Base-by-base conservation (phyloP, 2,329 filamentous ascomycete species). In the Elsinoe ampelina region DNA sequence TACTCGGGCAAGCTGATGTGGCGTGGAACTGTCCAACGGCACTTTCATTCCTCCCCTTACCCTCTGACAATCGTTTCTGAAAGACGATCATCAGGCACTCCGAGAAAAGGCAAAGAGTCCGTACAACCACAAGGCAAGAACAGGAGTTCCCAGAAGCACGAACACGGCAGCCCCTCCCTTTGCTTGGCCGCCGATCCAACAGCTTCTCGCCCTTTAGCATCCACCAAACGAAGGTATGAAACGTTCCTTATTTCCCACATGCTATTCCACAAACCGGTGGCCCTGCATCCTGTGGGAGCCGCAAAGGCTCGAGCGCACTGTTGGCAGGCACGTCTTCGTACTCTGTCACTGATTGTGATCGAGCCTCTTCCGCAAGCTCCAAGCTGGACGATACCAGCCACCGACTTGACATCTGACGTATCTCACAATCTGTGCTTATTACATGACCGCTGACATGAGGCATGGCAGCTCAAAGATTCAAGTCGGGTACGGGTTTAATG, bases 401-500 rank as follows among this genome's bases (percentile, higher is more conserved):
- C 17, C 15, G 15, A 20, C 17, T 43, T 22, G 17, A 26, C 22
- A 26, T 26, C 17, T 43, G 11, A 11, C 19, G 8, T 20, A 8
- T 22, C 3, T 22, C 17, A 12, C 15, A 20, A 43, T 11, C 11
- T 22, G 6, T 22, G 22, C 15, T 22, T n/a, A 15, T 10, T 30
- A 26, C 20, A 12, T 22, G 17, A 12, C 26, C 20, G 19, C 48
- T 52, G 48, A 52, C 48, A 26, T 52, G 26, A 35, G 48, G 15
- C 7, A 52, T 52, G 48, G 48, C 48, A 52, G 48, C 48, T 34
- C 48, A 52, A 3, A 39, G 32, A 15, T 39, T 26, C 19, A 36
- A 15, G 17, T 52, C 48, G 11, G 48, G 48, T 34, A 39, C 26
- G 15, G 48, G 48, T 13, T 35, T 52, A 22, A 76, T 77, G 74